These are phyloP conservation scores for Pyrenopolyporus hunteri DNA, from an alignment of 495 filamentous ascomycete species.

Conservation along the genomic window DNA sequence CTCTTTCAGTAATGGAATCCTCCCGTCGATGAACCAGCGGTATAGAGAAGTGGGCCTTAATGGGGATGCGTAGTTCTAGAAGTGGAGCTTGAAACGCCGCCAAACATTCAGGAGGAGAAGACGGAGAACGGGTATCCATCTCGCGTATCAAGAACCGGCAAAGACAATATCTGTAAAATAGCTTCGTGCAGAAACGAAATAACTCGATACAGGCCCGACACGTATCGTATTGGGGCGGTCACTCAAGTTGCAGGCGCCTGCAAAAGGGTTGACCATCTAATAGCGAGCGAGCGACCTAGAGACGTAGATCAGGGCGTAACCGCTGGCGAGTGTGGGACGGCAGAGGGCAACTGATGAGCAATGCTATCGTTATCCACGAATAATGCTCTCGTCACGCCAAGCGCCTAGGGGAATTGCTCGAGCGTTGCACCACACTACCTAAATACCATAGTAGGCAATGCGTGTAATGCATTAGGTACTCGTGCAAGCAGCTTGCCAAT, in stretches of 20 bases:
- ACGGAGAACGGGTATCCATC: conserved; percentile 30
- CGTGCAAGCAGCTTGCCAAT: too few species aligned
- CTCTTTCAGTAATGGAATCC: too few species aligned
- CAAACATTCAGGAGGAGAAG: conserved; percentile 37
- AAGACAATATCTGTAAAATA: conserved; percentile 15
- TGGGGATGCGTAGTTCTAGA: conserved; percentile 8
- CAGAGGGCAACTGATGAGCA: conserved; percentile 32
- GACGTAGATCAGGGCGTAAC: conserved; percentile 37
- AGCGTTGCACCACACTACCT: background rate
- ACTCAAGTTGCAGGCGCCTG: conserved; percentile 14
- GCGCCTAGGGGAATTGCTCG: conserved; percentile 12
- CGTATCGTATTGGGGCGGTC: conserved; percentile 2
- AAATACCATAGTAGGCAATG: background rate
- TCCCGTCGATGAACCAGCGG: conserved; percentile 8
- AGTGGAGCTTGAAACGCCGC: conserved; percentile 37
- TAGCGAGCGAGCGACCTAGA: conserved; percentile 36
- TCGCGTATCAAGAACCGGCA: conserved; percentile 25
- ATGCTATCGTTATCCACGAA: conserved; percentile 8
- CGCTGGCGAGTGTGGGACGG: conserved; percentile 31
- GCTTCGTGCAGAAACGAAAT: conserved; percentile 19
- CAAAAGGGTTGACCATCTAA: conserved; percentile 22
- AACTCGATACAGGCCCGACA: conserved; percentile 15
- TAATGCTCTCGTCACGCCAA: conserved; percentile 15
- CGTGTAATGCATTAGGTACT: conserved; percentile 1
- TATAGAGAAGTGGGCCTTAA: conserved; percentile 22